A percentile compares a stretch with the other conserved stretches of the same genome.
These are phyloP conservation scores for Sungouiella blattae DNA, from an alignment of 805 yeast species.

Conservation along the genomic window DNA sequence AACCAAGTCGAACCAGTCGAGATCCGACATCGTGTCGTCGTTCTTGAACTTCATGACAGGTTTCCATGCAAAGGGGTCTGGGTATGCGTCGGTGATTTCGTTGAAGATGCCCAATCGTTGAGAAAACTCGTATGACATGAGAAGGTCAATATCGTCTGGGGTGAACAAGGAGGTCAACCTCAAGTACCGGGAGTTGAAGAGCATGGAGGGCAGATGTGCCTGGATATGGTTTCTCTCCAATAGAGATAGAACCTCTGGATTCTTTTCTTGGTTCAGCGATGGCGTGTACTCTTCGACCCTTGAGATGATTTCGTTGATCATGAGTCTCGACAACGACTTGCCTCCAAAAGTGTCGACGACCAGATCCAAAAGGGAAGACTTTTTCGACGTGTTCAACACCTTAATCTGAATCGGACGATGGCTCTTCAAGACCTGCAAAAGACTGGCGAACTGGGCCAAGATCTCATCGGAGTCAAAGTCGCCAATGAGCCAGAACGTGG, in stretches of 20 bases:
- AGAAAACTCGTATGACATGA: slow-evolving; percentile 45
- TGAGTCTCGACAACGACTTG: slow-evolving; percentile 1
- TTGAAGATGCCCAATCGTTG: slow-evolving; percentile 38
- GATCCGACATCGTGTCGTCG: slow-evolving; percentile 14
- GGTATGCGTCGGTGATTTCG: slow-evolving; percentile 26
- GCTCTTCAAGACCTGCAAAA: slow-evolving; percentile 24
- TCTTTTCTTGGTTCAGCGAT: slow-evolving; percentile 1
- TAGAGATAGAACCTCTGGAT: slow-evolving; percentile 10
- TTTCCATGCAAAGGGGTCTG: slow-evolving; percentile 19
- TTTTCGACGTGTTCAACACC: slow-evolving; percentile 25
- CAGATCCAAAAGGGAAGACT: slow-evolving; percentile 1
- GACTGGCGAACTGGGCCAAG: slow-evolving; percentile 41
- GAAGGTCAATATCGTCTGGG: slow-evolving; percentile 28
- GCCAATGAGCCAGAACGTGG: slow-evolving; percentile 55
- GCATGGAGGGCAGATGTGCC: slow-evolving; percentile 34
- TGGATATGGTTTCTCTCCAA: slow-evolving; percentile 31
- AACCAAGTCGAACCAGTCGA: slow-evolving; percentile 48
- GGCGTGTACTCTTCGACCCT: slow-evolving; percentile 1
- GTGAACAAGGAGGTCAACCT: slow-evolving; percentile 22
- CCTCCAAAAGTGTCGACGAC: slow-evolving; percentile 1
- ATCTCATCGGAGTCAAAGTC: slow-evolving; percentile 41
- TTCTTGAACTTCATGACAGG: slow-evolving; percentile 16
- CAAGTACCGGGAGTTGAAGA: slow-evolving; percentile 56
- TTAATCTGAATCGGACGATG: slow-evolving; percentile 35
- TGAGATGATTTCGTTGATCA: slow-evolving; percentile 9